Evolutionary conservation across 139 green algal species (phyloP), one percentile per base, ranked within the genome.

Genomic region (Chlorella sp.): DNA sequence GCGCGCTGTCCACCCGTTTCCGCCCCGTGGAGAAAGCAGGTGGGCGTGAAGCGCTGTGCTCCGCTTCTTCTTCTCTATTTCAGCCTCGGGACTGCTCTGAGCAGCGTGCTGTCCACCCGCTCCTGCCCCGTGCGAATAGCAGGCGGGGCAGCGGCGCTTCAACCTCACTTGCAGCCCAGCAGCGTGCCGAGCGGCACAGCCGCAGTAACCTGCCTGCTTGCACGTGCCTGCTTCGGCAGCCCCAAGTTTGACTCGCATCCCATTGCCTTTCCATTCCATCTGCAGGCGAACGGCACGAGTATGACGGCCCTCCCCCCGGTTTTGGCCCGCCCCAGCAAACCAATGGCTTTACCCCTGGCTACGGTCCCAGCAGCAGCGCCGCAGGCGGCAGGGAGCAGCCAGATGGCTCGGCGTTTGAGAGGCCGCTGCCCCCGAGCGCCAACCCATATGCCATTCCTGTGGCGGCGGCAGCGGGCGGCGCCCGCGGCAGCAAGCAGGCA

Each of bases 1-100:
- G 88, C 72, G 81, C 67, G 17, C 70, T 83, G 21, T 86, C 73
- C 68, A 84, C 36, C 3, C 80, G 75, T 28, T 90, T 88, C 82
- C 72, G 82, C 4, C 87, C 87, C 11, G 87, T 90, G 67, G 74
- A 86, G 57, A 67, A 87, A 70, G 87, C 82, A 17, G 86, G 86
- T 15, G 74, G 64, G 55, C 17, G 28, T 11, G 26, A n/a, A n/a
- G n/a, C n/a, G n/a, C n/a, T n/a, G n/a, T n/a, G n/a, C n/a, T n/a
- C n/a, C n/a, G n/a, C n/a, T n/a, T n/a, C n/a, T n/a, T n/a, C n/a
- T n/a, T n/a, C n/a, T n/a, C n/a, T n/a, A n/a, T n/a, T n/a, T n/a
- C n/a, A n/a, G n/a, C n/a, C n/a, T n/a, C n/a, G n/a, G n/a, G n/a
- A n/a, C n/a, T n/a, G n/a, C n/a, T n/a, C n/a, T n/a, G n/a, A n/a